These are phyloP conservation scores for Trypanosoma lewisi DNA, from an alignment of 208 protist genomes.

Conservation along the genomic window DNA sequence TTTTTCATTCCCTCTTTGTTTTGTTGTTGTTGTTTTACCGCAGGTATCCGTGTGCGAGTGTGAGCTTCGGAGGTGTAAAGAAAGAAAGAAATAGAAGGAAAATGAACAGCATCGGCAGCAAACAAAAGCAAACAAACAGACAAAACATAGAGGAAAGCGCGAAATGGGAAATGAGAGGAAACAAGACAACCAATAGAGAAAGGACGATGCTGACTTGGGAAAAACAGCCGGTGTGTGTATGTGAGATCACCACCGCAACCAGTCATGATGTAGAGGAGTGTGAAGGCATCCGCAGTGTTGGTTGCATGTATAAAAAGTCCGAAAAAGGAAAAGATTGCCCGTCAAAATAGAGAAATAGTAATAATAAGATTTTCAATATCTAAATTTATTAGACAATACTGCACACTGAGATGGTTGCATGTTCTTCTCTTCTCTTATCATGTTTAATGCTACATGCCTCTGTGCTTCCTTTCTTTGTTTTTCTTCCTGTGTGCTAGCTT, in stretches of 20 bases:
- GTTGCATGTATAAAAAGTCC: constrained; percentile 2
- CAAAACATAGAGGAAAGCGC: background rate
- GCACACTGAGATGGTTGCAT: no score
- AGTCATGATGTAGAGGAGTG: background rate
- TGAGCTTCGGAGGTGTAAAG: background rate
- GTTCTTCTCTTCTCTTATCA: no score
- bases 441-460: background rate
- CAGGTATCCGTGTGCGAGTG: background rate
- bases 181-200: background rate
- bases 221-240: background rate
- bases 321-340: background rate
- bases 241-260: background rate
- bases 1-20: constrained; percentile 4
- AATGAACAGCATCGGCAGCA: background rate
- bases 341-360: background rate
- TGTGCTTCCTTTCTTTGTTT: constrained; percentile 4
- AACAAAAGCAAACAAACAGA: background rate
- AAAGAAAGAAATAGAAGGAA: constrained; percentile 1
- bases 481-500: background rate
- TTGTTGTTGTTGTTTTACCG: background rate
- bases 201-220: background rate
- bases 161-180: background rate
- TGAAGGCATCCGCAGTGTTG: background rate
- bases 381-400: no score
- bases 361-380: no score